phyloP scores from a whole-genome alignment of 2,329 filamentous ascomycete species.

The Neoscytalidium dimidiatum region DNA sequence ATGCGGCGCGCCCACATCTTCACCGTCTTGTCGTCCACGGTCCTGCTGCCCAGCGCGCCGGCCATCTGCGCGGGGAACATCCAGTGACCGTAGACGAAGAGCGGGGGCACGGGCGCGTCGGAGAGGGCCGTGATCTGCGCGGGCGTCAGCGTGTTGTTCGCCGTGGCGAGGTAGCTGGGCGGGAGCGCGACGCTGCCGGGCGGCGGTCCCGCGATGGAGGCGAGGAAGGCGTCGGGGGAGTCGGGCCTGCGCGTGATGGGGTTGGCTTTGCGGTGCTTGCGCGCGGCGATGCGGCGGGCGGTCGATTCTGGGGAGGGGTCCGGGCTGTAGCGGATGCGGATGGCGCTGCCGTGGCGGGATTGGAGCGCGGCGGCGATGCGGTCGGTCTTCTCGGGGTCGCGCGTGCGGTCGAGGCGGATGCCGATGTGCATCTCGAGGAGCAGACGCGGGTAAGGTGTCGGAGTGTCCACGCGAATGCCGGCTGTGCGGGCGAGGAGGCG shows the following conservation, averaged over 20 bases:
- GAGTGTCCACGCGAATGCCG: constrained; percentile 9
- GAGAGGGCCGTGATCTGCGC: background rate
- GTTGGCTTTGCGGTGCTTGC: background rate
- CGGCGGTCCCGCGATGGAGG: background rate
- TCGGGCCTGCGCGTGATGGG: background rate
- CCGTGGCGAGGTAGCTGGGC: background rate
- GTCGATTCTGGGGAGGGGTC: background rate
- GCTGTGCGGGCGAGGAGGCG: background rate
- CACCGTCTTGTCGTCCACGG: background rate
- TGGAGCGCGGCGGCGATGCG: background rate
- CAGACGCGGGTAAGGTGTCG: background rate
- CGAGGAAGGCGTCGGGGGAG: background rate
- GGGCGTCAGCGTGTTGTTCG: background rate
- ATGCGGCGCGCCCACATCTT: background rate
- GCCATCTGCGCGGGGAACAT: background rate
- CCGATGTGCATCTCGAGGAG: background rate
- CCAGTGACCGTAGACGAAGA: constrained; percentile 15
- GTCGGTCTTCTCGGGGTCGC: background rate
- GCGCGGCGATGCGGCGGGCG: background rate
- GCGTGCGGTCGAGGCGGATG: background rate
- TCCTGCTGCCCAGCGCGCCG: background rate
- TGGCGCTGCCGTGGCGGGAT: background rate
- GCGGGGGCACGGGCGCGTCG: background rate
- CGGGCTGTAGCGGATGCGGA: background rate
- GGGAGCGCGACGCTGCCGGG: background rate